Evolutionary conservation across 2,329 filamentous ascomycete genomes (phyloP).

Genomic region (Conoideocrella luteorostrata): DNA sequence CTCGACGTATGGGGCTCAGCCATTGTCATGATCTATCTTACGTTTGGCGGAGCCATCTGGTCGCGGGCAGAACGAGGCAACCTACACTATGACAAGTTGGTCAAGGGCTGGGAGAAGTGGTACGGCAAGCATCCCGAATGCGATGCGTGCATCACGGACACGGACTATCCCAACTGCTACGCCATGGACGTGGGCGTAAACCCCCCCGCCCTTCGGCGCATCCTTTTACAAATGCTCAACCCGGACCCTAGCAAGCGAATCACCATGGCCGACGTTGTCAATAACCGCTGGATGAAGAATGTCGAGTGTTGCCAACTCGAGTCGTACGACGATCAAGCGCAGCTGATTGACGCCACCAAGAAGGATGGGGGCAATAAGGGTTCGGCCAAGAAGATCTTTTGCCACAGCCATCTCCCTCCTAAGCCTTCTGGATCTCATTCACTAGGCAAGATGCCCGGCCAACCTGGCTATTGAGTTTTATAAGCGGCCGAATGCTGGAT

Average conservation of each 20-base stretch:
- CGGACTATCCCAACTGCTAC: constrained; percentile 58
- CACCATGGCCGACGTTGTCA: constrained; percentile 61
- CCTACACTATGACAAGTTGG: constrained; percentile 57
- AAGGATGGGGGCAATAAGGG: constrained; percentile 37
- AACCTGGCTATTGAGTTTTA: constrained; percentile 42
- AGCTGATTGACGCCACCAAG: constrained; percentile 56
- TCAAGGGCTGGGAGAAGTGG: constrained; percentile 64
- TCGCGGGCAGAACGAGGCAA: constrained; percentile 53
- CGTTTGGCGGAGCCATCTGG: constrained; percentile 70
- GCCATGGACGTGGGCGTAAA: constrained; percentile 61
- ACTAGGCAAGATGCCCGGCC: constrained; percentile 50
- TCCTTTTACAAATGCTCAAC: constrained; percentile 77
- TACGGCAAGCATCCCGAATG: constrained; percentile 44
- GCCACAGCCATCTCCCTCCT: constrained; percentile 51
- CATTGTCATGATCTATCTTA: constrained; percentile 74
- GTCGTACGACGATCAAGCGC: constrained; percentile 57
- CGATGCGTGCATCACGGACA: constrained; percentile 40
- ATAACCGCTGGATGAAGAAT: constrained; percentile 64
- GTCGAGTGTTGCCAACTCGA: constrained; percentile 76
- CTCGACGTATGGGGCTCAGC: constrained; percentile 84
- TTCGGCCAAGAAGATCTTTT: constrained; percentile 46
- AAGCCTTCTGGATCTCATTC: constrained; percentile 40
- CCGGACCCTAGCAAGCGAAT: constrained; percentile 67
- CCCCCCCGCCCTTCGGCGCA: constrained; percentile 60
- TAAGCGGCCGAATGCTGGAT: not conserved